These are phyloP conservation scores for Zangia roseola DNA, from an alignment of 768 basidiomycete genomes.

Conservation along the genomic window DNA sequence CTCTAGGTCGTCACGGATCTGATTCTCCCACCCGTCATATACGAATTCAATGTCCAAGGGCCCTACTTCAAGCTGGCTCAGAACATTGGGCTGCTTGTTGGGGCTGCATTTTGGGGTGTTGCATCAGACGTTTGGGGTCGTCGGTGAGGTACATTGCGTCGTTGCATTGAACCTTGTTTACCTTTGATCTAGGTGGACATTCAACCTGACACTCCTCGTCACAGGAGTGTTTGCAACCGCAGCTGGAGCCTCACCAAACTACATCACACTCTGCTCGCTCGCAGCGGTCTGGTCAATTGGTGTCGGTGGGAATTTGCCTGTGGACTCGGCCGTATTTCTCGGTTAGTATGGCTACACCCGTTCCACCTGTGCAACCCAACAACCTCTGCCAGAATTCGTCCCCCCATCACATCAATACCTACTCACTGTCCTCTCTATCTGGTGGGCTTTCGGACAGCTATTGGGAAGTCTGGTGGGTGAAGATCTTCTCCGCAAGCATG, in stretches of 20 bases:
- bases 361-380: background rate
- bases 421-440: slow-evolving; percentile 70
- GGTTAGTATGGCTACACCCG: slow-evolving; percentile 39
- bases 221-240: slow-evolving; percentile 64
- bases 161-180: background rate
- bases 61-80: slow-evolving; percentile 68
- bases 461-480: slow-evolving; percentile 47
- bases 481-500: background rate
- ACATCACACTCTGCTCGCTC: slow-evolving; percentile 48
- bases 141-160: slow-evolving; percentile 35
- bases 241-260: slow-evolving; percentile 59
- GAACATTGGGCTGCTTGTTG: slow-evolving; percentile 68
- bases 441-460: slow-evolving; percentile 80
- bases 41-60: slow-evolving; percentile 61
- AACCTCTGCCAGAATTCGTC: slow-evolving; percentile 50
- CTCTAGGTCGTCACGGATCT: slow-evolving; percentile 60
- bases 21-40: slow-evolving; percentile 59
- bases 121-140: slow-evolving; percentile 73
- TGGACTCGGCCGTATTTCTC: slow-evolving; percentile 74
- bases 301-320: slow-evolving; percentile 72
- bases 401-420: slow-evolving; percentile 75
- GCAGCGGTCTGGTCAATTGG: slow-evolving; percentile 62
- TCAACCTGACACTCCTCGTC: slow-evolving; percentile 70
- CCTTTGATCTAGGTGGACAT: slow-evolving; percentile 48
- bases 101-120: slow-evolving; percentile 67